Evolutionary conservation across 345 rosid species (phyloP), one percentile per base, ranked within the genome.

Genomic region (Zanthoxylum bungeanum): DNA sequence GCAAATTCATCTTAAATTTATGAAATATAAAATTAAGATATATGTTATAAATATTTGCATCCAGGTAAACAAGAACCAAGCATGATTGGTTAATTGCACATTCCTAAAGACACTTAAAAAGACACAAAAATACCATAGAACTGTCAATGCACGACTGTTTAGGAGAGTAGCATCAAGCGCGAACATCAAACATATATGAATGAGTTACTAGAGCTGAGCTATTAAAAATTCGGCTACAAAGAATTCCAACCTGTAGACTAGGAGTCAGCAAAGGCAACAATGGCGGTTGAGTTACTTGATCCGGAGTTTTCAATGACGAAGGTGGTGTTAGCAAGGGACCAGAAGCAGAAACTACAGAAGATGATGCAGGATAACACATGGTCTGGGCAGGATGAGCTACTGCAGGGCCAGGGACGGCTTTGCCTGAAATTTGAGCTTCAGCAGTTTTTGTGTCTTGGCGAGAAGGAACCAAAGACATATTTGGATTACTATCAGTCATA

Each of bases 191-290:
- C 30, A 58, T 42, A 70, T 21, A 28, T 21, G 57, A 70, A 21
- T n/a, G 59, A n/a, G 21, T 19, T 10, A 21, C 17, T 4, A 21
- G 42, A 60, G 9, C 25, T 47, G 10, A 47, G 22, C 4, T 14
- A 44, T 31, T 4, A 71, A 3, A 59, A 49, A 24, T 22, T 31
- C 19, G 21, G 64, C n/a, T 63, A 7, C 24, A 40, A 7, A 69
- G 19, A 57, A 7, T 17, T 9, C 69, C 19, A 33, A 82, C 79
- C 81, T 79, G 74, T 49, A 30, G 73, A 9, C 39, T 47, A 67
- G 79, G 27, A 34, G 53, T 27, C 33, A 81, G 86, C 67, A 79
- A 70, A 25, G 81, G 86, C 81, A 82, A 75, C 60, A 82, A 69
- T 52, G 86, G 83, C 12, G 69, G 40, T 69, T 77, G 83, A 37